Evolutionary conservation across 2,329 filamentous ascomycete genomes (phyloP).

Genomic region (Phialocephala sp.): DNA sequence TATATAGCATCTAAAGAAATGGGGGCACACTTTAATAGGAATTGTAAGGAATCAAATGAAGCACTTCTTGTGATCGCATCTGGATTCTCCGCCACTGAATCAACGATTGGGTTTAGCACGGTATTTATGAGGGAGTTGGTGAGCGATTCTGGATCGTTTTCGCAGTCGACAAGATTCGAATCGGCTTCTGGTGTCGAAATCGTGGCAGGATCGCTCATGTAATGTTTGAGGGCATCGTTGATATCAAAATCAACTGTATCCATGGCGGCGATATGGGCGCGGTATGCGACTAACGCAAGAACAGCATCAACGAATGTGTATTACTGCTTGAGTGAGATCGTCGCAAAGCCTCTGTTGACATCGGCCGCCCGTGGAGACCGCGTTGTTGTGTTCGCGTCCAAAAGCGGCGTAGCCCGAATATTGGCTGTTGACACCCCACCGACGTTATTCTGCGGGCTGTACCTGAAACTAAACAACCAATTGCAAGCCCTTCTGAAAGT

Average conservation of each 20-base stretch:
- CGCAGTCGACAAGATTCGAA: conserved; percentile 83
- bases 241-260: conserved; percentile 89
- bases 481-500: conserved; percentile 22
- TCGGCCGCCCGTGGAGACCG: conserved; percentile 20
- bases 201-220: conserved; percentile 88
- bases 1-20: conserved; percentile 50
- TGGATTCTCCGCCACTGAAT: conserved; percentile 88
- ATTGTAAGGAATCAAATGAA: conserved; percentile 91
- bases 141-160: conserved; percentile 82
- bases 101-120: conserved; percentile 89
- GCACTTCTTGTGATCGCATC: conserved; percentile 81
- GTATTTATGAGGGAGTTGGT: conserved; percentile 80
- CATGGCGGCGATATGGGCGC: conserved; percentile 52
- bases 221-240: conserved; percentile 94
- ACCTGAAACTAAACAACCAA: conserved; percentile 34
- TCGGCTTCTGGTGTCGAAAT: conserved; percentile 89
- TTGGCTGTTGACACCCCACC: conserved; percentile 26
- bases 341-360: conserved; percentile 29
- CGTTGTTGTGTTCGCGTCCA: conserved; percentile 33
- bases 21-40: conserved; percentile 90
- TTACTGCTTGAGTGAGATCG: conserved; percentile 38
- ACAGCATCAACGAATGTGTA: conserved; percentile 34
- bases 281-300: conserved; percentile 22
- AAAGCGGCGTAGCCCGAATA: conserved; percentile 22
- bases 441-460: conserved; percentile 20